A percentile compares a stretch with the other conserved stretches of the same genome.
These are phyloP conservation scores for Trichophyton benhamiae DNA, from an alignment of 2,329 filamentous ascomycete genomes.

Conservation along the genomic window DNA sequence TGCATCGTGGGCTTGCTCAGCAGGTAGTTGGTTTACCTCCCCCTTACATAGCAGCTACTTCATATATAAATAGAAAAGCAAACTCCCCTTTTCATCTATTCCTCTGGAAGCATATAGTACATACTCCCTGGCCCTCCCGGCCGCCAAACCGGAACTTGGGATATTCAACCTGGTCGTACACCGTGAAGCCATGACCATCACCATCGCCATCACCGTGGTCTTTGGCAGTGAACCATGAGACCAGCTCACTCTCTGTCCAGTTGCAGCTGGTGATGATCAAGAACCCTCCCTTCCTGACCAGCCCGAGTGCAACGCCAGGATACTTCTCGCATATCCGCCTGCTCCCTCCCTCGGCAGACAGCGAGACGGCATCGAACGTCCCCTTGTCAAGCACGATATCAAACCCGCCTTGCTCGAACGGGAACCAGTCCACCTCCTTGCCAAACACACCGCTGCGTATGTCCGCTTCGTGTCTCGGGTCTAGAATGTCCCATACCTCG, in stretches of 20 bases:
- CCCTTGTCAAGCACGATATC: constrained; percentile 96
- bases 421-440: constrained; percentile 27
- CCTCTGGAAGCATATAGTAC: constrained; percentile 67
- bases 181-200: constrained; percentile 35
- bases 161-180: constrained; percentile 62
- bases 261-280: constrained; percentile 92
- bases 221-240: constrained; percentile 57
- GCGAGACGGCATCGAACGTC: constrained; percentile 86
- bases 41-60: too few relatives aligned
- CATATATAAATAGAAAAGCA: constrained; percentile 9
- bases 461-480: constrained; percentile 13
- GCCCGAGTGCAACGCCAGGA: constrained; percentile 49
- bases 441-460: neutral
- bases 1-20: constrained; percentile 40
- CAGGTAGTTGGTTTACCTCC: neutral
- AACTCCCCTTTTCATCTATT: constrained; percentile 9
- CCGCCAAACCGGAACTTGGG: constrained; percentile 82
- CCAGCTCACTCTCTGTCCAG: constrained; percentile 85
- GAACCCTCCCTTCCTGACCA: constrained; percentile 59
- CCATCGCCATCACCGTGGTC: neutral
- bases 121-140: constrained; percentile 75
- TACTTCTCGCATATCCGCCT: constrained; percentile 63
- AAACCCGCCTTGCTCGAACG: constrained; percentile 46
- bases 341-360: constrained; percentile 32
- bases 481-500: constrained; percentile 53